Conservation (phyloP, 2,329 filamentous ascomycete species). For the Aspergillus intermedius region DNA sequence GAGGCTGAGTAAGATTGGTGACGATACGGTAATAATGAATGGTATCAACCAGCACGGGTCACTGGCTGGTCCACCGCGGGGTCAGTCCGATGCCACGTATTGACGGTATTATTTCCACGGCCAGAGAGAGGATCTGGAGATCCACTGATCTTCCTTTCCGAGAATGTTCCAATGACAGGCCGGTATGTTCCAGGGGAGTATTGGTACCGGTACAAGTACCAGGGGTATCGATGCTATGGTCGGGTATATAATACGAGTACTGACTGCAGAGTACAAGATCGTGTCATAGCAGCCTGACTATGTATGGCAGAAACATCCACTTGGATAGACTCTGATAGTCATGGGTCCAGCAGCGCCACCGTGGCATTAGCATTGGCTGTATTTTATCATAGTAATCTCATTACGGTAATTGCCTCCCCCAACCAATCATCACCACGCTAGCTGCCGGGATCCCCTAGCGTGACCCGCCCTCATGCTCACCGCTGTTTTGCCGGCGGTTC, state of each 20-base stretch:
- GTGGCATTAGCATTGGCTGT: neutral
- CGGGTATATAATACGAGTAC: too few relatives aligned
- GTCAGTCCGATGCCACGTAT: neutral
- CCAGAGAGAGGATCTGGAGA: neutral
- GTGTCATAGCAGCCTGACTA: too few relatives aligned
- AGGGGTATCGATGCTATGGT: too few relatives aligned
- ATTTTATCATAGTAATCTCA: neutral
- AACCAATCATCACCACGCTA: slow-evolving; percentile 3
- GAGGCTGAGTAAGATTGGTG: slow-evolving; percentile 1
- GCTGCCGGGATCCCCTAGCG: slow-evolving; percentile 30
- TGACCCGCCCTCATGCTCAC: slow-evolving; percentile 32
- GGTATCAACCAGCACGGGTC: neutral
- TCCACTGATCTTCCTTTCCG: neutral
- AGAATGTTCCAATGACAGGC: too few relatives aligned
- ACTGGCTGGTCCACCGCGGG: neutral
- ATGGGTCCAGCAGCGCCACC: neutral
- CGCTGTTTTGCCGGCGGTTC: slow-evolving; percentile 27
- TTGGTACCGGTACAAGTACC: too few relatives aligned
- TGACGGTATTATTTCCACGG: neutral
- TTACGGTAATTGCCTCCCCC: neutral
- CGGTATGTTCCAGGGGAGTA: too few relatives aligned
- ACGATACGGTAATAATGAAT: slow-evolving; percentile 6
- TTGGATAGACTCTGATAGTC: too few relatives aligned
- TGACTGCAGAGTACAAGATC: too few relatives aligned
- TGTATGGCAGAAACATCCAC: too few relatives aligned